Percentiles rank a stretch among this genome's conserved stretches.
Conservation (phyloP, 2,329 filamentous ascomycete genomes). For the Trichoderma arundinaceum region DNA sequence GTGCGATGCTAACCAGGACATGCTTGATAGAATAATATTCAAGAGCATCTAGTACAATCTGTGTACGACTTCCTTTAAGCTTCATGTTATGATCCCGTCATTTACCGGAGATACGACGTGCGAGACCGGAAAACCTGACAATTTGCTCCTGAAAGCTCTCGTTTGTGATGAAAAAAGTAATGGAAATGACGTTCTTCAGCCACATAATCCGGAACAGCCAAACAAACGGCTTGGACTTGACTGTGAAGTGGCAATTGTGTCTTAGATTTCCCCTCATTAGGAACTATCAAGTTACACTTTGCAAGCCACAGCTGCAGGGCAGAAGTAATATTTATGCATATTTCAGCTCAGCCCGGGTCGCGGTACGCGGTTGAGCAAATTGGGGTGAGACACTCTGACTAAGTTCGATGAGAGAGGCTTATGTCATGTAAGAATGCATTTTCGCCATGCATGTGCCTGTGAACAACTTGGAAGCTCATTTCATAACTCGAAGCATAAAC, state of each 20-base stretch:
- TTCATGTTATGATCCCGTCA: neutral
- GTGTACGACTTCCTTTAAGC: neutral
- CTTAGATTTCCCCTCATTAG: neutral
- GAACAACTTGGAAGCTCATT: neutral
- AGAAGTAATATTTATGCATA: neutral
- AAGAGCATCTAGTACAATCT: neutral
- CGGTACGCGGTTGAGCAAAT: neutral
- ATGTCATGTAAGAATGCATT: neutral
- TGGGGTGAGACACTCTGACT: neutral
- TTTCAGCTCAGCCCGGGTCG: neutral
- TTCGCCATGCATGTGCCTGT: constrained; percentile 13
- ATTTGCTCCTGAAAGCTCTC: no score
- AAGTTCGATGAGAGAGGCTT: neutral
- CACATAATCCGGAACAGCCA: neutral
- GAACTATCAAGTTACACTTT: neutral
- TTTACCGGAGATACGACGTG: neutral
- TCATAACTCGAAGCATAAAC: neutral
- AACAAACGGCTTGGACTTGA: neutral
- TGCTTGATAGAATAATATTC: neutral
- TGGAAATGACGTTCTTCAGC: neutral
- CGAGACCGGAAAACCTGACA: no score
- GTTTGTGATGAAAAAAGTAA: no score
- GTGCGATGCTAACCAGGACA: neutral
- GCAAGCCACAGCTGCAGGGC: neutral
- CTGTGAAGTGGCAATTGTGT: neutral